Conservation (phyloP, 2,329 filamentous ascomycete species). For the Nemania diffusa region DNA sequence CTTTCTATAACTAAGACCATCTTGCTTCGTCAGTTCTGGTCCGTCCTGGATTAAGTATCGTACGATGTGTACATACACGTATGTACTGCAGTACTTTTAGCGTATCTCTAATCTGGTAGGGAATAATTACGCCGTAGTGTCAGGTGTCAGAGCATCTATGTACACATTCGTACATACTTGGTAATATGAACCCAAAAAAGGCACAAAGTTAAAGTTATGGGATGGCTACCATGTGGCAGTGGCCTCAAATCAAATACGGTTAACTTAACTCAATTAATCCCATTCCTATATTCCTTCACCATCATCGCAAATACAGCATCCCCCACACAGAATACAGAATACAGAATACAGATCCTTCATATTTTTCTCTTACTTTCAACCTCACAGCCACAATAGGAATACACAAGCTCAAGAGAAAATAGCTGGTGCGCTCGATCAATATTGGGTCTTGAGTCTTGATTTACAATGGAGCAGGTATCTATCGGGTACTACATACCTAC, state of each 20-base stretch:
- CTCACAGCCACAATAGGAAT: not conserved
- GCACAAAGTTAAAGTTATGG: not conserved
- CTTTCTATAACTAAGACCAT: not conserved
- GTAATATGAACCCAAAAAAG: not conserved
- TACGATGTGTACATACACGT: conserved; percentile 13
- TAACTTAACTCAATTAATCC: not conserved
- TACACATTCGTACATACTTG: not conserved
- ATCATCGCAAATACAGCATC: not conserved
- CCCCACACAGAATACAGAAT: no score
- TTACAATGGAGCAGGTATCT: not conserved
- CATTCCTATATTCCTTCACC: not conserved
- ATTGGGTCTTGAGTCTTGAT: not conserved
- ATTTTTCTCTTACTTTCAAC: not conserved
- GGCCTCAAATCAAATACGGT: not conserved
- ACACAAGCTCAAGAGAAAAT: conserved; percentile 1
- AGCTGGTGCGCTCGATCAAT: not conserved
- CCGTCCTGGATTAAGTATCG: not conserved
- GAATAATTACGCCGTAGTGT: not conserved
- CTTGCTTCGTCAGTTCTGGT: conserved; percentile 2
- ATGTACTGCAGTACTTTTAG: conserved; percentile 1
- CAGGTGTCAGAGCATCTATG: no score
- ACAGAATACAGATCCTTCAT: no score
- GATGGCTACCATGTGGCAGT: conserved; percentile 11
- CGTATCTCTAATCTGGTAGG: not conserved
- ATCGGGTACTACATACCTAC: not conserved